phyloP scores from a whole-genome alignment of 1,139 yeast genomes.

The Lodderomyces beijingensis region DNA sequence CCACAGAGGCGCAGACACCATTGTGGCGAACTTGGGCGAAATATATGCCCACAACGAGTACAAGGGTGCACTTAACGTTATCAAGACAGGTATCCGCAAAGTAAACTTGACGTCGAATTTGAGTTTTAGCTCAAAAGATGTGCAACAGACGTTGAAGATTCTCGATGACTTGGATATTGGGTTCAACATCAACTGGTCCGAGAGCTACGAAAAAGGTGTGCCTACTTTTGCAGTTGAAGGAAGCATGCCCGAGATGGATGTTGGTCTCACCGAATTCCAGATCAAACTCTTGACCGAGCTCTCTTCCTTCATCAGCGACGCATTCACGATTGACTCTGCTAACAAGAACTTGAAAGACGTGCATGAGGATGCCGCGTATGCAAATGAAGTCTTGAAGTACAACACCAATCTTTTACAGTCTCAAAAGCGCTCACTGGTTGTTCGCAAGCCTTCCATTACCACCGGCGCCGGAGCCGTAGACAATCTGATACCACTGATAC shows the following conservation, averaged over 20 bases:
- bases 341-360: slow-evolving; percentile 45
- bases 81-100: slow-evolving; percentile 67
- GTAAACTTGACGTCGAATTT: slow-evolving; percentile 31
- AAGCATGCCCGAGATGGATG: slow-evolving; percentile 58
- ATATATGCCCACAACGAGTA: slow-evolving; percentile 67
- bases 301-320: slow-evolving; percentile 53
- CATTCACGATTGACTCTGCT: slow-evolving; percentile 42
- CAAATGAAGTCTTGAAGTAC: slow-evolving; percentile 43
- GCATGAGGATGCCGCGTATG: slow-evolving; percentile 62
- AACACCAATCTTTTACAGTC: slow-evolving; percentile 14
- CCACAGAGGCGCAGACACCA: slow-evolving; percentile 50
- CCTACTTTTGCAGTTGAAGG: slow-evolving; percentile 60
- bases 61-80: slow-evolving; percentile 14
- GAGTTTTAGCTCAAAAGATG: slow-evolving; percentile 26
- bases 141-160: slow-evolving; percentile 56
- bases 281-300: slow-evolving; percentile 55
- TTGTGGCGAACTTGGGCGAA: slow-evolving; percentile 81
- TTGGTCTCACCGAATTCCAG: slow-evolving; percentile 77
- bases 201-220: slow-evolving; percentile 29
- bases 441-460: neutral
- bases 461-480: neutral
- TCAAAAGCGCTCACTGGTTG: slow-evolving; percentile 6
- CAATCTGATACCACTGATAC: slow-evolving; percentile 8
- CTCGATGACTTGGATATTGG: slow-evolving; percentile 66
- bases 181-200: slow-evolving; percentile 57